Evolutionary conservation across 2,329 filamentous ascomycete genomes (phyloP).

Genomic region (Penicillium sumatraense): DNA sequence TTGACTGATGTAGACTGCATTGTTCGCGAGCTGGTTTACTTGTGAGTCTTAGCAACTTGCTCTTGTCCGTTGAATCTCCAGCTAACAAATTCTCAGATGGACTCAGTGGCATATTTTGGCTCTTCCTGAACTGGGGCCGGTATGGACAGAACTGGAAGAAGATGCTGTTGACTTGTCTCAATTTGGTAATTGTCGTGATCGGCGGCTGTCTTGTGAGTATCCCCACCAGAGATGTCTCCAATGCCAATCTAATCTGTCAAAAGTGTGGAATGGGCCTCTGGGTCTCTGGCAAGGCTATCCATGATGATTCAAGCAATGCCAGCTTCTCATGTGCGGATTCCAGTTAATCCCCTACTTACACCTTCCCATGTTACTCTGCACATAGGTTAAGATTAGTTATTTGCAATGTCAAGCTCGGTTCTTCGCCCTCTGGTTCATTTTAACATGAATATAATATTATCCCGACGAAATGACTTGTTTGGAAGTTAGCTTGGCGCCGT

Average conservation of each 20-base stretch:
- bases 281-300: slow-evolving; percentile 22
- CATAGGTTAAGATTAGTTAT: too few relatives aligned
- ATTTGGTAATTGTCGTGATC: slow-evolving; percentile 13
- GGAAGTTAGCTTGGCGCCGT: background rate
- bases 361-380: background rate
- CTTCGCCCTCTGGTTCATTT: too few relatives aligned
- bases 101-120: slow-evolving; percentile 19
- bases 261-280: slow-evolving; percentile 23
- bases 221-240: background rate
- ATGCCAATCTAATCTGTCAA: slow-evolving; percentile 1
- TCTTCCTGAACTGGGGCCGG: slow-evolving; percentile 15
- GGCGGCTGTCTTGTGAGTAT: slow-evolving; percentile 15
- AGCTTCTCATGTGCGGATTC: slow-evolving; percentile 17
- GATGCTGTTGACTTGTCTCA: slow-evolving; percentile 8
- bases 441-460: too few relatives aligned
- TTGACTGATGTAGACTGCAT: slow-evolving; percentile 44
- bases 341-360: too few relatives aligned
- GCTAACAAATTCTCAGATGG: slow-evolving; percentile 11
- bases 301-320: slow-evolving; percentile 10
- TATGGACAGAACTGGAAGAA: slow-evolving; percentile 14
- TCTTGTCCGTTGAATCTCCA: background rate
- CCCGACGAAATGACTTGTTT: background rate
- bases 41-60: slow-evolving; percentile 24
- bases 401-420: background rate
- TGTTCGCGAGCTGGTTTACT: slow-evolving; percentile 70